Conservation (phyloP, 345 rosid genomes). For the Melaleuca quinquenervia region DNA sequence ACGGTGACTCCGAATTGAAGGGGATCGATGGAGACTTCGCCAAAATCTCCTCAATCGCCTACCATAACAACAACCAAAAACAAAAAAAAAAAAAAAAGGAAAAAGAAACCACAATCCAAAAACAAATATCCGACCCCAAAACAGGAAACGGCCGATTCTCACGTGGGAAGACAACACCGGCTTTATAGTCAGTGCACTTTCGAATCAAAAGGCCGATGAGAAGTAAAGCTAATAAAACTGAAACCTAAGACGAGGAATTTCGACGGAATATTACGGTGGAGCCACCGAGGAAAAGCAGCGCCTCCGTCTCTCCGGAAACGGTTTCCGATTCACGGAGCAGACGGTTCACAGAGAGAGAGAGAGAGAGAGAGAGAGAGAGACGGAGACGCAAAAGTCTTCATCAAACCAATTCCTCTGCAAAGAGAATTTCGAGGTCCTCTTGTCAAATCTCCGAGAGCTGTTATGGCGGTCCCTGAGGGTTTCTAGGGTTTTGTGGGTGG, state of each 20-base stretch:
- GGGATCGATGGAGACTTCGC: background rate
- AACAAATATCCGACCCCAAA: background rate
- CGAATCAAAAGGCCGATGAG: background rate
- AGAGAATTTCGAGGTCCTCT: background rate
- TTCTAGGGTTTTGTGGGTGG: constrained; percentile 15
- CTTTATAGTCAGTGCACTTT: background rate
- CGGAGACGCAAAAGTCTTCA: background rate
- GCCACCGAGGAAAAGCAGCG: background rate
- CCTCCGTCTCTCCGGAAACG: background rate
- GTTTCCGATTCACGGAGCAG: background rate
- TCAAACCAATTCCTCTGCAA: background rate
- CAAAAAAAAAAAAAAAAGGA: no score
- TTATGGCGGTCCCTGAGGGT: constrained; percentile 41
- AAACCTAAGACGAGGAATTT: background rate
- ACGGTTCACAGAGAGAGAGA: background rate
- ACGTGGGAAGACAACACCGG: background rate
- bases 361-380: background rate
- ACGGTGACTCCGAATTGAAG: background rate
- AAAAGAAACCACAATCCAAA: background rate
- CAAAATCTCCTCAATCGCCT: background rate
- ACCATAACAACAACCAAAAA: background rate
- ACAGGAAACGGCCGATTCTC: background rate
- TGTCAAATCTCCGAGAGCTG: background rate
- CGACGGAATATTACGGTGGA: background rate
- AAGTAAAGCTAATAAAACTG: background rate